Evolutionary conservation across 225 moss, liverwort and hornwort species (phyloP).

Genomic region (Marchantia polymorpha): DNA sequence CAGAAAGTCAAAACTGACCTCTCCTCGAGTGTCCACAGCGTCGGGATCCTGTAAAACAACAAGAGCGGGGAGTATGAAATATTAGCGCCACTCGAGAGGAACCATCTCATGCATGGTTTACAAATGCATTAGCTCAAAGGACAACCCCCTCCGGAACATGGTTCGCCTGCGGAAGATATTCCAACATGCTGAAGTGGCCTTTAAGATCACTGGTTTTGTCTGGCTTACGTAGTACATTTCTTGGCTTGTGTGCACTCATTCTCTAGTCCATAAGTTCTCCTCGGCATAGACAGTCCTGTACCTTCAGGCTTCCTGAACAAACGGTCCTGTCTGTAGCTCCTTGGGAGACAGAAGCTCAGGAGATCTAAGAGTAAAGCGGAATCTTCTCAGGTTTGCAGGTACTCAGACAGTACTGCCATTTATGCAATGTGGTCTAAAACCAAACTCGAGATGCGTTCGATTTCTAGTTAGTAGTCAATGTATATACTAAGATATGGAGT

Average conservation of each 20-base stretch:
- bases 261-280: too few species aligned
- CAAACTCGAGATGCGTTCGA: not conserved
- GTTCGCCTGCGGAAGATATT: too few species aligned
- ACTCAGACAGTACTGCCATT: not conserved
- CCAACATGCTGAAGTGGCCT: too few species aligned
- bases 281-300: too few species aligned
- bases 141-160: too few species aligned
- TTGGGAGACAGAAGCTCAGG: not conserved
- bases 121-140: not conserved
- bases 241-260: too few species aligned
- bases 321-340: too few species aligned
- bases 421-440: not conserved
- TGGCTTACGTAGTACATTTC: too few species aligned
- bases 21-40: constrained; percentile 27
- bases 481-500: too few species aligned
- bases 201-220: too few species aligned
- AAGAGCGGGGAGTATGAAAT: not conserved
- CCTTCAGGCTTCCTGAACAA: too few species aligned
- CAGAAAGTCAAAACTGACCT: constrained; percentile 10
- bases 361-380: not conserved
- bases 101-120: constrained; percentile 1
- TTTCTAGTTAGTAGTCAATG: not conserved
- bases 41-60: constrained; percentile 14
- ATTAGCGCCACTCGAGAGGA: not conserved
- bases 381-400: not conserved